These are phyloP conservation scores for Lodderomyces jiufengensis DNA, from an alignment of 1,139 yeast genomes.

Conservation along the genomic window DNA sequence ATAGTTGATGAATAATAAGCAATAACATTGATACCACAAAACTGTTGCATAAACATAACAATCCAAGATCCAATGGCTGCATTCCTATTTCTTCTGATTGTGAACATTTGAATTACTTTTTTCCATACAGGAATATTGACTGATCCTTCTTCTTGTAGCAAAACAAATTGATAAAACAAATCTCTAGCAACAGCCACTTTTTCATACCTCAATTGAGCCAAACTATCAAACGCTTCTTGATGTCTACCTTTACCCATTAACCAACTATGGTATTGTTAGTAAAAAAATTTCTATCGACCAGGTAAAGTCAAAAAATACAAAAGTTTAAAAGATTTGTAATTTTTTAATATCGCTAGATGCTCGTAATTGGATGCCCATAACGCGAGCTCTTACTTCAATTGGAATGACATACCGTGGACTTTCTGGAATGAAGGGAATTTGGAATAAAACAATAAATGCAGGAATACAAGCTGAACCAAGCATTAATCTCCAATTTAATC, in stretches of 20 bases:
- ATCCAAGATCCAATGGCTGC: conserved; percentile 79
- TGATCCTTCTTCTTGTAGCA: conserved; percentile 61
- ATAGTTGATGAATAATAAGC: conserved; percentile 78
- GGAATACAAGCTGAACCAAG: conserved; percentile 75
- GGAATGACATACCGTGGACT: conserved; percentile 46
- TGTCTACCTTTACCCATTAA: conserved; percentile 63
- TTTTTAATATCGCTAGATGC: no score
- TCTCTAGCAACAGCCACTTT: conserved; percentile 71
- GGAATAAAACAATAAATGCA: conserved; percentile 62
- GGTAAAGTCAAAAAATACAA: no score
- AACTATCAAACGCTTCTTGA: conserved; percentile 52
- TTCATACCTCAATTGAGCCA: conserved; percentile 46
- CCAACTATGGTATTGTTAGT: conserved; percentile 42
- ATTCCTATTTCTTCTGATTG: conserved; percentile 76
- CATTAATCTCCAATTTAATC: conserved; percentile 77
- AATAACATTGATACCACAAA: conserved; percentile 88
- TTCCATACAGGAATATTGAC: conserved; percentile 50
- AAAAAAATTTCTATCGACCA: no score
- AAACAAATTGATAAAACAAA: conserved; percentile 64
- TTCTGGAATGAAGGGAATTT: conserved; percentile 71
- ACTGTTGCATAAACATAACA: conserved; percentile 88
- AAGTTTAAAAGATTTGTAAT: no score
- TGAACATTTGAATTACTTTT: conserved; percentile 53
- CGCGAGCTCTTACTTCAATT: no score
- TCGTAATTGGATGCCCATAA: no score